These are phyloP conservation scores for Sugiyamaella novakii DNA, from an alignment of 1,139 yeast species.

Conservation along the genomic window DNA sequence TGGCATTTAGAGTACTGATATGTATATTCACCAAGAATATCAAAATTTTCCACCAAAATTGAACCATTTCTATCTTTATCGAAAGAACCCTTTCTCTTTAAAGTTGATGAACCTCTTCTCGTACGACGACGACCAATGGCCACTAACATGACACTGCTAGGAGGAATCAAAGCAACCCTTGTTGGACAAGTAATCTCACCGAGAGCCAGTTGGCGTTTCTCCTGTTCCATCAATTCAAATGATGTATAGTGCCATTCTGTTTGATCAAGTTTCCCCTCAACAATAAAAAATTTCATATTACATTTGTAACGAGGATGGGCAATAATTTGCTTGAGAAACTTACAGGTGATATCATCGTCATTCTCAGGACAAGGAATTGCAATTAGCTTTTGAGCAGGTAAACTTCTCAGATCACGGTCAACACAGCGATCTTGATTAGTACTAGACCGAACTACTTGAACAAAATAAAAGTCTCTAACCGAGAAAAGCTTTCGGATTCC, in stretches of 20 bases:
- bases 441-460: slow-evolving; percentile 31
- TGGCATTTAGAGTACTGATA: too few species aligned
- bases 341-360: slow-evolving; percentile 25
- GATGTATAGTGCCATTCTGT: slow-evolving; percentile 29
- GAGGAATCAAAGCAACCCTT: slow-evolving; percentile 5
- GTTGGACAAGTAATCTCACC: slow-evolving; percentile 18
- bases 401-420: slow-evolving; percentile 18
- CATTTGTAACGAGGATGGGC: slow-evolving; percentile 35
- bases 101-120: background rate
- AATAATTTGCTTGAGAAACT: slow-evolving; percentile 30
- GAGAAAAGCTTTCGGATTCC: slow-evolving; percentile 21
- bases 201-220: slow-evolving; percentile 21
- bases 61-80: too few species aligned
- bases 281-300: slow-evolving; percentile 31
- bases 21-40: too few species aligned
- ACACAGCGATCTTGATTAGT: slow-evolving; percentile 23
- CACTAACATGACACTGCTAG: slow-evolving; percentile 10
- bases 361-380: slow-evolving; percentile 26
- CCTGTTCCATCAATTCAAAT: slow-evolving; percentile 28
- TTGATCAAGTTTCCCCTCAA: slow-evolving; percentile 24
- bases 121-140: slow-evolving; percentile 16
- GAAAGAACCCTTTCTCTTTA: background rate
- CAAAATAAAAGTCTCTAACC: slow-evolving; percentile 26
- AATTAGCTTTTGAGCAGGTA: slow-evolving; percentile 31
- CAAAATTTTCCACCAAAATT: too few species aligned